These are phyloP conservation scores for Piper betle DNA, from an alignment of 164 flowering plant genomes.

Conservation along the genomic window DNA sequence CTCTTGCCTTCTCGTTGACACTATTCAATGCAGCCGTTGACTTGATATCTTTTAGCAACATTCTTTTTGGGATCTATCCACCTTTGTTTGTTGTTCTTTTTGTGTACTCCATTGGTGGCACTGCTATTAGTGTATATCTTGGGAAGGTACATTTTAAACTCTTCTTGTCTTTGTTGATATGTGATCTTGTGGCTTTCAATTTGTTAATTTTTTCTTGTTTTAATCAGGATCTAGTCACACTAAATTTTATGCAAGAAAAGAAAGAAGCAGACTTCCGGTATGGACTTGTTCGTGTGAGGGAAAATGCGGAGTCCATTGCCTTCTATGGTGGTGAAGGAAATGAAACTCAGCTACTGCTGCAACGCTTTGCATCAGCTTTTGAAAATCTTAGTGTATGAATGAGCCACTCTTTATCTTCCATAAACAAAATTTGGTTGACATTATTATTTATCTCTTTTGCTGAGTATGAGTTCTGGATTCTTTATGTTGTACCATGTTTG, in stretches of 20 bases:
- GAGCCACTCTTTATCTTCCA: neutral
- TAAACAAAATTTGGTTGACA: neutral
- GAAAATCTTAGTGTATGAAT: conserved; percentile 72
- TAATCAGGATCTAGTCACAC: conserved; percentile 61
- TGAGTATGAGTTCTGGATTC: neutral
- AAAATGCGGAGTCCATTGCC: conserved; percentile 98
- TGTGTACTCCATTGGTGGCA: conserved; percentile 83
- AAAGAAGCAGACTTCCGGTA: conserved; percentile 98
- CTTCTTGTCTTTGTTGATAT: neutral
- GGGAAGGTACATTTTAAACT: conserved; percentile 46
- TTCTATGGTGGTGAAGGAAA: conserved; percentile 91
- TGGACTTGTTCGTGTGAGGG: conserved; percentile 93
- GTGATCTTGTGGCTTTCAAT: neutral
- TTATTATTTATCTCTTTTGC: neutral
- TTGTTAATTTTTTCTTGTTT: neutral
- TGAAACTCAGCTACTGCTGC: conserved; percentile 77
- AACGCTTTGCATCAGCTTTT: conserved; percentile 79
- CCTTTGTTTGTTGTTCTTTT: conserved; percentile 82
- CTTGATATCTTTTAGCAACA: conserved; percentile 92
- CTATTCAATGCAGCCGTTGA: conserved; percentile 81
- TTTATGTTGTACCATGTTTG: too few relatives aligned
- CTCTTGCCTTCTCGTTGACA: conserved; percentile 86
- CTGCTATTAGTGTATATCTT: conserved; percentile 76
- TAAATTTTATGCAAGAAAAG: conserved; percentile 96
- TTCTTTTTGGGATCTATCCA: conserved; percentile 84